Base-by-base conservation (phyloP, 805 yeast genomes). In the Pichia cabralensis region DNA sequence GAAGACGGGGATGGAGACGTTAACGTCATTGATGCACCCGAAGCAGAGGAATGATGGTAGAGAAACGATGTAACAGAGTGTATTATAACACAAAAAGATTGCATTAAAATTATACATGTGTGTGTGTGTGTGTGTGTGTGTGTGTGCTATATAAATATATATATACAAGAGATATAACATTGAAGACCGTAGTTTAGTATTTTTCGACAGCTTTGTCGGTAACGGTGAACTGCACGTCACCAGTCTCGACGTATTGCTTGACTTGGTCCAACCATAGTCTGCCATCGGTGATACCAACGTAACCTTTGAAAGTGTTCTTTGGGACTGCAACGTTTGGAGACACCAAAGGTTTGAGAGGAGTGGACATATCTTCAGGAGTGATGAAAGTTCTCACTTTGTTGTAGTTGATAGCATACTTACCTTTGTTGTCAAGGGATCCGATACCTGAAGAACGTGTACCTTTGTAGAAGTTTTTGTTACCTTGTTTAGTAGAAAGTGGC, bases 361-460 rank as follows among this genome's bases (percentile, higher is more conserved):
- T 58, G 39, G 44, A 44, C 21, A 52, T 34, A n/a, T 39, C 34
- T 1, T 62, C 56, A 5, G 98, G 98, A 8, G 76, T 85, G 3
- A 83, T 95, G 58, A 78, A 92, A 0, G 97, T 85, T 49, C 96
- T 71, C 21, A 89, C 97, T 52, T 79, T 85, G 29, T 61, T 58
- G 84, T 94, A 89, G 61, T 83, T 71, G 41, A 92, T 71, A 6
- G 72, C 64, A 58, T 85, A 92, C 16, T 72, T 70, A 35, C 95
- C 96, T 35, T 92, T 80, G n/a, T 10, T 22, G 6, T 30, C 17
- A 52, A 79, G 74, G 34, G 65, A 67, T 55, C 99, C 99, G 42
- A 85, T 74, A 57, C 96, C 96, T 3, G 94, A 72, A 5, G 98
- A 83, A 39, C 96, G 74, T 16, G 97, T 92, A 65, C 99, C 99